phyloP scores from a whole-genome alignment of 176 grass and related monocot genomes.

The Urochloa ruziziensis region DNA sequence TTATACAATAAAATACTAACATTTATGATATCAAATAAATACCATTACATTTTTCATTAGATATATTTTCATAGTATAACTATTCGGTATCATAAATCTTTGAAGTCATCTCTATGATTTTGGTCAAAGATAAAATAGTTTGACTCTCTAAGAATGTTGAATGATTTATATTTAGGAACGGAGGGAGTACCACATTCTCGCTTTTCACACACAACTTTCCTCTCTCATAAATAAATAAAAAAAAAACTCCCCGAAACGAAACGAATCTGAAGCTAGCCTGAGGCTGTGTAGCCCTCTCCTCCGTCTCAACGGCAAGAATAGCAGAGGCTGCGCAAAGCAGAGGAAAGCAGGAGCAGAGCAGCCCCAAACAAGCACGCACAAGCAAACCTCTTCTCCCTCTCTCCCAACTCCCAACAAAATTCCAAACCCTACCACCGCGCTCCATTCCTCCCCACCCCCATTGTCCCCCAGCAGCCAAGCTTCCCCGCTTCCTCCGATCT shows the following conservation, averaged over 20 bases:
- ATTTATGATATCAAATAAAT: too few relatives aligned
- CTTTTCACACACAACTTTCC: background rate
- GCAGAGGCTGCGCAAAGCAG: background rate
- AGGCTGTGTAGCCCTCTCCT: background rate
- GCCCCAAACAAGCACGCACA: conserved; percentile 2
- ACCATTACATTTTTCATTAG: too few relatives aligned
- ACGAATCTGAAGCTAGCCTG: conserved; percentile 9
- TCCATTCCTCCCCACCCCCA: background rate
- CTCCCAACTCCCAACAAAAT: background rate
- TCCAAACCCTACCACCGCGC: conserved; percentile 46
- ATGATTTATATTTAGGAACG: too few relatives aligned
- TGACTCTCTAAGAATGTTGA: too few relatives aligned
- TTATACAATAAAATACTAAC: too few relatives aligned
- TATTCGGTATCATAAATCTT: too few relatives aligned
- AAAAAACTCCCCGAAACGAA: background rate
- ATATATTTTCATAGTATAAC: too few relatives aligned
- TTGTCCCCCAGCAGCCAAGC: background rate
- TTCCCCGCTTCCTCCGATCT: background rate
- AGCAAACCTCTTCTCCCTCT: background rate
- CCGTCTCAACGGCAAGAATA: conserved; percentile 28
- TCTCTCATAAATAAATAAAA: background rate
- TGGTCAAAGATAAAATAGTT: too few relatives aligned
- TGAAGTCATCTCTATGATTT: too few relatives aligned
- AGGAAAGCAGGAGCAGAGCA: background rate
- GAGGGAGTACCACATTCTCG: background rate